Conservation (phyloP, 441 rosid genomes). For the Populus hybrid region DNA sequence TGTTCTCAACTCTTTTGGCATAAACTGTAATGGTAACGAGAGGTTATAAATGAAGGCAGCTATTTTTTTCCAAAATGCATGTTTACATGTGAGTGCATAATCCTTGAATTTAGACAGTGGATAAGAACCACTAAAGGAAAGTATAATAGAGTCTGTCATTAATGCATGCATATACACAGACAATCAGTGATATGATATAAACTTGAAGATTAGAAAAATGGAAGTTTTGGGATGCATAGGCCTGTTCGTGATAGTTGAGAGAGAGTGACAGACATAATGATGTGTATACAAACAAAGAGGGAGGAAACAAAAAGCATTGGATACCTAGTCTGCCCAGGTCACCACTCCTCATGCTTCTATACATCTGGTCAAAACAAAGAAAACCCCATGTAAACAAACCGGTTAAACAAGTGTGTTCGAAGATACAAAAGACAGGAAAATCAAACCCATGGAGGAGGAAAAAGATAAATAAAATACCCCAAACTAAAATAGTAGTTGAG, state of each 20-base stretch:
- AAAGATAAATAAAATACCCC: neutral
- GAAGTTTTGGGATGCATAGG: neutral
- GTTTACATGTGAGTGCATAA: slow-evolving; percentile 15
- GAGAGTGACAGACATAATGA: neutral
- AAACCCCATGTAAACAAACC: neutral
- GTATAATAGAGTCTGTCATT: slow-evolving; percentile 20
- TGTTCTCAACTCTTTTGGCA: slow-evolving; percentile 37
- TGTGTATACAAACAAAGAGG: neutral
- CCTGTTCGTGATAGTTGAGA: neutral
- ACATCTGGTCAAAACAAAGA: slow-evolving; percentile 46
- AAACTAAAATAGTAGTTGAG: neutral
- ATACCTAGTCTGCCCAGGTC: slow-evolving; percentile 53
- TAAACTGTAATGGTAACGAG: slow-evolving; percentile 7
- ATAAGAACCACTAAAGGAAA: slow-evolving; percentile 41
- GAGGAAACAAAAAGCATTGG: neutral
- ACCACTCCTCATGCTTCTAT: slow-evolving; percentile 70
- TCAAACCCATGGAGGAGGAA: neutral
- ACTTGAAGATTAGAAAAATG: neutral
- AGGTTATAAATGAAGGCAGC: slow-evolving; percentile 39
- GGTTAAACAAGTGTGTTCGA: neutral
- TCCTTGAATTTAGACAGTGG: slow-evolving; percentile 18
- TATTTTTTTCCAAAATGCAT: slow-evolving; percentile 19
- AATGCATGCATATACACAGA: slow-evolving; percentile 20
- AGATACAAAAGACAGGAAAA: slow-evolving; percentile 7
- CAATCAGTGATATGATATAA: slow-evolving; percentile 2